These are phyloP conservation scores for Globisporangium sylvaticum DNA, from an alignment of 352 stramenopile genomes.

Conservation along the genomic window DNA sequence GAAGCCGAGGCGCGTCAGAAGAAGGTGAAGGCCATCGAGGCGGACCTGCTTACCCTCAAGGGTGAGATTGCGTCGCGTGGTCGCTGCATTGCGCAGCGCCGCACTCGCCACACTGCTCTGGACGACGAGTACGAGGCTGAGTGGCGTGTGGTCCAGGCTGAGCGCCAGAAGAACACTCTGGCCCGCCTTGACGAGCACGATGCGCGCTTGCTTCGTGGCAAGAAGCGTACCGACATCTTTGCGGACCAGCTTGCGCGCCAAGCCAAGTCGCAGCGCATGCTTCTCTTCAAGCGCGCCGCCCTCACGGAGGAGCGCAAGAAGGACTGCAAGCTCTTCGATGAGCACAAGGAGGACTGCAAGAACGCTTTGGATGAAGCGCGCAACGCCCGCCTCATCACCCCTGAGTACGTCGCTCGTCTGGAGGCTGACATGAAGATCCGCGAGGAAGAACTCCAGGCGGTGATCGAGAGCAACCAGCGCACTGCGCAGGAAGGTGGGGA, in stretches of 20 bases:
- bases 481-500: constrained; percentile 73
- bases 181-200: constrained; percentile 64
- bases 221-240: constrained; percentile 85
- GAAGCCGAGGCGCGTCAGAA: constrained; percentile 72
- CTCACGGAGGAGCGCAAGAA: constrained; percentile 83
- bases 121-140: constrained; percentile 85
- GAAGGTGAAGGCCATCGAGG: constrained; percentile 81
- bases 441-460: constrained; percentile 61
- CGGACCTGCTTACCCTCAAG: constrained; percentile 73
- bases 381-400: constrained; percentile 70
- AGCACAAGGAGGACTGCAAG: constrained; percentile 84
- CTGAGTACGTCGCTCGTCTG: constrained; percentile 80
- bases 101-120: constrained; percentile 63
- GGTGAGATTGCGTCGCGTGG: constrained; percentile 71
- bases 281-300: constrained; percentile 83
- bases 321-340: constrained; percentile 75
- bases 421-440: constrained; percentile 86
- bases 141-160: constrained; percentile 69
- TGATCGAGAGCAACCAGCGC: constrained; percentile 85
- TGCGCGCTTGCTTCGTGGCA: constrained; percentile 64
- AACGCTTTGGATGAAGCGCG: constrained; percentile 67
- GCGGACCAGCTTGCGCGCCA: constrained; percentile 73
- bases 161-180: constrained; percentile 61
- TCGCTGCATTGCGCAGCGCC: constrained; percentile 70
- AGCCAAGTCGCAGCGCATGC: constrained; percentile 80